These are phyloP conservation scores for Pulveroboletus sp. DNA, from an alignment of 768 basidiomycete species.

Conservation along the genomic window DNA sequence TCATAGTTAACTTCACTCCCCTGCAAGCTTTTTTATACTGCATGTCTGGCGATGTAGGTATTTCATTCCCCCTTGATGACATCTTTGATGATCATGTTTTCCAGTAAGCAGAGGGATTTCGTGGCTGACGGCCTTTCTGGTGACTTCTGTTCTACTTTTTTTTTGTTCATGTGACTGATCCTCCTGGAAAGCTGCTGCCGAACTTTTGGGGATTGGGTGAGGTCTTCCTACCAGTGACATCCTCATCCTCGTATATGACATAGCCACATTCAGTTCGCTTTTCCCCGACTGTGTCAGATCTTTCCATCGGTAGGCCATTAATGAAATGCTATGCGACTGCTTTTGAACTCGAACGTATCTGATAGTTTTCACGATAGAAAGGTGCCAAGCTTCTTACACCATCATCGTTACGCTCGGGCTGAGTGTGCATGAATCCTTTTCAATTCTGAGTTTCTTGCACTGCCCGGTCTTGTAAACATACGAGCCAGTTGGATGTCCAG, in stretches of 20 bases:
- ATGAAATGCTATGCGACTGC: neutral
- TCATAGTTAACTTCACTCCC: neutral
- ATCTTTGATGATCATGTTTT: neutral
- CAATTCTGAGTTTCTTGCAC: constrained; percentile 39
- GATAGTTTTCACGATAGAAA: constrained; percentile 41
- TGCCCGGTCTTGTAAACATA: constrained; percentile 37
- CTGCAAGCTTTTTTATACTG: constrained; percentile 47
- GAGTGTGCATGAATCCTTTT: neutral
- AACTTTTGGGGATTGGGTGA: constrained; percentile 49
- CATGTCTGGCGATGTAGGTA: constrained; percentile 58
- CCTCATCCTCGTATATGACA: neutral
- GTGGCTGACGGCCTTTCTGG: constrained; percentile 41
- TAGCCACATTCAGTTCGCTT: constrained; percentile 1
- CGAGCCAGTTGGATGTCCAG: constrained; percentile 33
- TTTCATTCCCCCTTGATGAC: constrained; percentile 4
- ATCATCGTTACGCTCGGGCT: neutral
- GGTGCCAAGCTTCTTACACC: constrained; percentile 28
- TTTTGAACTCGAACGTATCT: constrained; percentile 1
- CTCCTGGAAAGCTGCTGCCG: constrained; percentile 37
- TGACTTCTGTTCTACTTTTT: constrained; percentile 22
- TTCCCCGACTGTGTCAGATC: constrained; percentile 18
- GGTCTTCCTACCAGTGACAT: neutral
- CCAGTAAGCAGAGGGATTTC: constrained; percentile 54
- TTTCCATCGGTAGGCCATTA: constrained; percentile 36
- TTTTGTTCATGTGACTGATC: neutral